phyloP scores from a whole-genome alignment of 2,329 filamentous ascomycete species.

The Exophiala oligosperma region DNA sequence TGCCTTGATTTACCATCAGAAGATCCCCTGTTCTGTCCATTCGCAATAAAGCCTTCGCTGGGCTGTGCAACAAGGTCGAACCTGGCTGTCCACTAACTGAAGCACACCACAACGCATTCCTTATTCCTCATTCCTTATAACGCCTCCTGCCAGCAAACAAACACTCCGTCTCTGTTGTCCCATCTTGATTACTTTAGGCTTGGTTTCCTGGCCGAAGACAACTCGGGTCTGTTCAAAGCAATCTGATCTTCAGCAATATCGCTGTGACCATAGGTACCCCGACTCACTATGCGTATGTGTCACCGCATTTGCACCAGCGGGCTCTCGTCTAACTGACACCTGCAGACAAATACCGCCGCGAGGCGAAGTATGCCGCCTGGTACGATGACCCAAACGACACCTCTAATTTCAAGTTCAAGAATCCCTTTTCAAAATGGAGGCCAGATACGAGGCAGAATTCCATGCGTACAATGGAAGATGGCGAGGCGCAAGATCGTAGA shows the following conservation, averaged over 20 bases:
- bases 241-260: background rate
- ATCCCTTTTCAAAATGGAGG: conserved; percentile 25
- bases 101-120: background rate
- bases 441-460: conserved; percentile 11
- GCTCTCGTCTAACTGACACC: background rate
- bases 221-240: background rate
- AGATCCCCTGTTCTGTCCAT: background rate
- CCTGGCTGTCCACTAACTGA: background rate
- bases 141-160: background rate
- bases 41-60: background rate
- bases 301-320: background rate
- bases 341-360: conserved; percentile 26
- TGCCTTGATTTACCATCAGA: background rate
- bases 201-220: background rate
- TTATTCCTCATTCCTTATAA: background rate
- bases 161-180: background rate
- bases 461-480: conserved; percentile 15
- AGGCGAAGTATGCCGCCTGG: conserved; percentile 28
- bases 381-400: conserved; percentile 23
- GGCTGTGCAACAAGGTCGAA: background rate
- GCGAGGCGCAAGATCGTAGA: conserved; percentile 1
- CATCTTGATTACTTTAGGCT: background rate
- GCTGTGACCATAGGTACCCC: background rate
- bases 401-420: conserved; percentile 14
- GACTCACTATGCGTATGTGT: conserved; percentile 21